A percentile compares a stretch with the other conserved stretches of the same genome.
These are phyloP conservation scores for Xylariaceae sp. DNA, from an alignment of 2,329 filamentous ascomycete genomes.

Conservation along the genomic window DNA sequence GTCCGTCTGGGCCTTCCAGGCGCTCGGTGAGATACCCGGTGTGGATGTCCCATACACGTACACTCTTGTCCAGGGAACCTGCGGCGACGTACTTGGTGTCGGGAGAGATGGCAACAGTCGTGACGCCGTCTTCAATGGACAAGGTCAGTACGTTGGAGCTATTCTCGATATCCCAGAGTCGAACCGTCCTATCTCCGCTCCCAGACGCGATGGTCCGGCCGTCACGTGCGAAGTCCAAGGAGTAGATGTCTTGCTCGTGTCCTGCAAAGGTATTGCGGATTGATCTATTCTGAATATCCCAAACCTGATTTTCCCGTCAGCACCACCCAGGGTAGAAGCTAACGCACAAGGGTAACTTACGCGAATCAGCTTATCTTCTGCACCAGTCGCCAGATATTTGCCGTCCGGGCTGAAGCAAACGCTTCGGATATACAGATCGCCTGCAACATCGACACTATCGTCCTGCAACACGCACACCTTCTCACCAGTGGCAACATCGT, in stretches of 20 bases:
- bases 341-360: conserved; percentile 57
- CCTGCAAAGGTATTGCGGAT: conserved; percentile 94
- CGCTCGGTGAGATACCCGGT: conserved; percentile 84
- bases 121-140: conserved; percentile 93
- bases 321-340: no score
- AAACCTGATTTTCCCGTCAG: conserved; percentile 60
- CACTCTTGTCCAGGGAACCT: conserved; percentile 94
- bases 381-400: conserved; percentile 87
- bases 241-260: conserved; percentile 98
- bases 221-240: conserved; percentile 88
- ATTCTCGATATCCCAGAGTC: conserved; percentile 91
- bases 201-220: conserved; percentile 93
- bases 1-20: conserved; percentile 85
- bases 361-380: conserved; percentile 94
- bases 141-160: conserved; percentile 78
- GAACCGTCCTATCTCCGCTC: conserved; percentile 88
- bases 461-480: conserved; percentile 90
- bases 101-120: conserved; percentile 93
- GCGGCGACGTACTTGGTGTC: conserved; percentile 92
- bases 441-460: conserved; percentile 76
- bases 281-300: conserved; percentile 79
- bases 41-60: conserved; percentile 91
- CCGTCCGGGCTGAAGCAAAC: conserved; percentile 99
- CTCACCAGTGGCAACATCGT: conserved; percentile 80
- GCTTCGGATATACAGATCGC: conserved; percentile 93